Conservation (phyloP, 306 rosid genomes). For the Fragaria nilgerrensis region DNA sequence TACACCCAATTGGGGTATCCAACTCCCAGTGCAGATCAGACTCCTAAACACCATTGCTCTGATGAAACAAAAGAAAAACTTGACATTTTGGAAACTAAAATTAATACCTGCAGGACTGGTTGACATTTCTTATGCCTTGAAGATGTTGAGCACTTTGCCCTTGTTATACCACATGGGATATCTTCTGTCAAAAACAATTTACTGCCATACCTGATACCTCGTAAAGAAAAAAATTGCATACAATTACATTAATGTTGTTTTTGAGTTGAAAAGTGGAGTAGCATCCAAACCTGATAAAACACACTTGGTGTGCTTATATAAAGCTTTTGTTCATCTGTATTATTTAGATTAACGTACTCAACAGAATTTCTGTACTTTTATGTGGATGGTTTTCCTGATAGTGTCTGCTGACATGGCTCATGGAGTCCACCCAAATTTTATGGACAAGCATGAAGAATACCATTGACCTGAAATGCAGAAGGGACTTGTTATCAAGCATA, state of each 20-base stretch:
- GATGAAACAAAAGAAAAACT: no score
- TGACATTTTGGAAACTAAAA: no score
- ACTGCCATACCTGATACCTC: no score
- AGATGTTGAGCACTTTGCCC: no score
- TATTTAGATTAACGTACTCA: constrained; percentile 12
- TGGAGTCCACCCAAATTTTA: constrained; percentile 92
- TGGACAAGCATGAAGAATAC: constrained; percentile 89
- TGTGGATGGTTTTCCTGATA: constrained; percentile 33
- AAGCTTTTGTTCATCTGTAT: neutral
- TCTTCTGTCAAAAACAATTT: no score
- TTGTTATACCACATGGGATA: no score
- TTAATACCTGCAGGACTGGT: no score
- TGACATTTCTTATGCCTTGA: no score
- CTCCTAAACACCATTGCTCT: no score
- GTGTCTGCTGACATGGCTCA: constrained; percentile 99
- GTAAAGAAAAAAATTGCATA: neutral
- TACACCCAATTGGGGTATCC: no score
- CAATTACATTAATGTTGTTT: neutral
- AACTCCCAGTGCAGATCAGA: no score
- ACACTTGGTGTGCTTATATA: neutral
- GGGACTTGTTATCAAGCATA: constrained; percentile 89
- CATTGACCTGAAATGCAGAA: constrained; percentile 89
- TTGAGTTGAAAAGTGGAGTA: neutral
- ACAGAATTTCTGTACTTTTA: constrained; percentile 29
- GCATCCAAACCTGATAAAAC: neutral